These are phyloP conservation scores for Pseudocercospora vitis DNA, from an alignment of 2,329 filamentous ascomycete species.

Conservation along the genomic window DNA sequence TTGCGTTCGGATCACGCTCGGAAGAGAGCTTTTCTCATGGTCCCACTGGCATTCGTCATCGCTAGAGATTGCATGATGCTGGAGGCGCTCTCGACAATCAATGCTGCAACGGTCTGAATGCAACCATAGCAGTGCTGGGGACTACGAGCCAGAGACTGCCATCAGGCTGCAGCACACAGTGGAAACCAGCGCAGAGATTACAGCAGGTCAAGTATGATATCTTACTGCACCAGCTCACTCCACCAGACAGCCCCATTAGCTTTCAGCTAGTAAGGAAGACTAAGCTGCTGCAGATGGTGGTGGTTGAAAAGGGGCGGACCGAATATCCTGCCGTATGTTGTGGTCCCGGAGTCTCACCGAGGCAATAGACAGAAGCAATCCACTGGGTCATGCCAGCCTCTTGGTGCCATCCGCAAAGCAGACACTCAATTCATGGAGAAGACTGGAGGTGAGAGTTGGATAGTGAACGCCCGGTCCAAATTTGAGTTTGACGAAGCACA, in stretches of 20 bases:
- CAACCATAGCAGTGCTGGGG: slow-evolving; percentile 63
- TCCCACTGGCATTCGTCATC: slow-evolving; percentile 9
- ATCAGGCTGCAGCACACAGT: slow-evolving; percentile 69
- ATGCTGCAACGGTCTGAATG: slow-evolving; percentile 20
- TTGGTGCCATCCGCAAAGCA: too few relatives aligned
- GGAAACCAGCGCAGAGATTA: slow-evolving; percentile 69
- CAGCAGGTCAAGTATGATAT: slow-evolving; percentile 65
- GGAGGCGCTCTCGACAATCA: slow-evolving; percentile 5
- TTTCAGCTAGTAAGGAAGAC: too few relatives aligned
- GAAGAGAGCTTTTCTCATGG: slow-evolving; percentile 16
- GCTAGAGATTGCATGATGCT: slow-evolving; percentile 16
- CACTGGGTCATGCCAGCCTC: too few relatives aligned
- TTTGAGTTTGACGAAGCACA: background rate
- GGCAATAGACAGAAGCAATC: too few relatives aligned
- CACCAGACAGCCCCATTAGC: too few relatives aligned
- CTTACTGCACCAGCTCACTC: too few relatives aligned
- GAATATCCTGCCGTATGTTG: too few relatives aligned
- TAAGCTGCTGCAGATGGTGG: too few relatives aligned
- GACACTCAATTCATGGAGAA: too few relatives aligned
- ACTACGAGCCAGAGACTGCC: slow-evolving; percentile 71
- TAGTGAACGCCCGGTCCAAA: background rate
- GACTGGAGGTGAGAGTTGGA: too few relatives aligned
- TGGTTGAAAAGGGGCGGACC: too few relatives aligned
- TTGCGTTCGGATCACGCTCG: slow-evolving; percentile 17
- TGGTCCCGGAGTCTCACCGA: too few relatives aligned